These are phyloP conservation scores for Hygrocybe punicea DNA, from an alignment of 768 basidiomycete species.

Conservation along the genomic window DNA sequence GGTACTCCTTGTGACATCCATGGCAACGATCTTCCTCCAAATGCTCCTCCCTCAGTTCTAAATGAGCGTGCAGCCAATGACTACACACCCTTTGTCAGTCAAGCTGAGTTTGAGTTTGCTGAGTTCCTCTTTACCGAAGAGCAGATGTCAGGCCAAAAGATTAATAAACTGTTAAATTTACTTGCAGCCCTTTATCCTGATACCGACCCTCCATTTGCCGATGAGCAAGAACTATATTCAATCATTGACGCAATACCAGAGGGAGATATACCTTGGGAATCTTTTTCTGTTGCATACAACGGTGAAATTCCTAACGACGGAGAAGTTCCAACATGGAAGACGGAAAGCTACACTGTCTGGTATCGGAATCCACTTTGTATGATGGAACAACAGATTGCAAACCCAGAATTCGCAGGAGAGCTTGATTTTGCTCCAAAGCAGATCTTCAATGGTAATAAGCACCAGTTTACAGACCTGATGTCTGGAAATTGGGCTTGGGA, in stretches of 20 bases:
- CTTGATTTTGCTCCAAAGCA: constrained; percentile 34
- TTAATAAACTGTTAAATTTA: background rate
- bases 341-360: background rate
- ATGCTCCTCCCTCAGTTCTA: too few species aligned
- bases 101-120: too few species aligned
- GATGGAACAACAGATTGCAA: constrained; percentile 19
- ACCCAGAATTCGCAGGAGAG: constrained; percentile 33
- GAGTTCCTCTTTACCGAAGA: background rate
- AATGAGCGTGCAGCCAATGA: too few species aligned
- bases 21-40: too few species aligned
- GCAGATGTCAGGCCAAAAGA: background rate
- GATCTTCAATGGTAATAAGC: constrained; percentile 20
- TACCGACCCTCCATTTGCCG: constrained; percentile 16
- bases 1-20: too few species aligned
- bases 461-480: constrained; percentile 36
- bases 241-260: constrained; percentile 23
- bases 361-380: background rate
- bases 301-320: constrained; percentile 14
- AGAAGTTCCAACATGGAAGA: constrained; percentile 32
- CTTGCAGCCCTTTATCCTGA: constrained; percentile 7
- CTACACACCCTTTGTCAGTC: too few species aligned
- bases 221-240: constrained; percentile 19
- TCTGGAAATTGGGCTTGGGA: constrained; percentile 15
- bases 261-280: constrained; percentile 28
- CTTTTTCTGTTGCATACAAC: constrained; percentile 16